Percentiles rank a stretch among this genome's conserved stretches.
Conservation (phyloP, 164 flowering plant species). For the Macadamia integrifolia region DNA sequence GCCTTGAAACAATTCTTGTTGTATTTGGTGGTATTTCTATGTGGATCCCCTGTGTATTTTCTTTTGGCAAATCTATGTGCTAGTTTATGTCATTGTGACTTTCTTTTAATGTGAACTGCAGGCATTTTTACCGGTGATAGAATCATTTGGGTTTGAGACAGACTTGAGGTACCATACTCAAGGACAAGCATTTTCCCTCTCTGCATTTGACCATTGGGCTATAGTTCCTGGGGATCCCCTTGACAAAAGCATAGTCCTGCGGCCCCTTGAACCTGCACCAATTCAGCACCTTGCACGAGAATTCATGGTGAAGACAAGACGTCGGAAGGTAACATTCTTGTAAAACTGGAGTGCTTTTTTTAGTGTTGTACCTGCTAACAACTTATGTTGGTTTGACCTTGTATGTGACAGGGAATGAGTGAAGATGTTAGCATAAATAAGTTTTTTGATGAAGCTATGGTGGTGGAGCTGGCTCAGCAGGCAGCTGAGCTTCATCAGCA, state of each 20-base stretch:
- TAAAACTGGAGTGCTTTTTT: neutral
- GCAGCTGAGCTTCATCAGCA: slow-evolving; percentile 69
- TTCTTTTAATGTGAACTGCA: slow-evolving; percentile 23
- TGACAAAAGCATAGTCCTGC: slow-evolving; percentile 84
- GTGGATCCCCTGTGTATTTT: neutral
- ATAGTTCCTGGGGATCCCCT: slow-evolving; percentile 98
- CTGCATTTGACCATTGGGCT: slow-evolving; percentile 96
- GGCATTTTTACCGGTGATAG: slow-evolving; percentile 97
- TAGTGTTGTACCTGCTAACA: neutral
- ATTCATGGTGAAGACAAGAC: slow-evolving; percentile 97
- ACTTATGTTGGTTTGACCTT: neutral
- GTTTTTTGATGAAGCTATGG: slow-evolving; percentile 97
- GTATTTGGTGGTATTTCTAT: neutral
- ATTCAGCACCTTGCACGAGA: slow-evolving; percentile 96
- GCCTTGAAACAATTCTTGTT: neutral
- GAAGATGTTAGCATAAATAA: slow-evolving; percentile 96
- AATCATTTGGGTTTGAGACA: slow-evolving; percentile 98
- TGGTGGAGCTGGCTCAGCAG: slow-evolving; percentile 87
- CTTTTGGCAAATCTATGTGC: too few species aligned
- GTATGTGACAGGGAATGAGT: slow-evolving; percentile 79
- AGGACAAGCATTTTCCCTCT: slow-evolving; percentile 88
- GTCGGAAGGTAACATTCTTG: slow-evolving; percentile 66
- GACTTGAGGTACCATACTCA: slow-evolving; percentile 96
- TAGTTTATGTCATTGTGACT: neutral
- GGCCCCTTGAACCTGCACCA: slow-evolving; percentile 98